phyloP scores from a whole-genome alignment of 176 grass and related monocot species.

The Bothriochloa decipiens region DNA sequence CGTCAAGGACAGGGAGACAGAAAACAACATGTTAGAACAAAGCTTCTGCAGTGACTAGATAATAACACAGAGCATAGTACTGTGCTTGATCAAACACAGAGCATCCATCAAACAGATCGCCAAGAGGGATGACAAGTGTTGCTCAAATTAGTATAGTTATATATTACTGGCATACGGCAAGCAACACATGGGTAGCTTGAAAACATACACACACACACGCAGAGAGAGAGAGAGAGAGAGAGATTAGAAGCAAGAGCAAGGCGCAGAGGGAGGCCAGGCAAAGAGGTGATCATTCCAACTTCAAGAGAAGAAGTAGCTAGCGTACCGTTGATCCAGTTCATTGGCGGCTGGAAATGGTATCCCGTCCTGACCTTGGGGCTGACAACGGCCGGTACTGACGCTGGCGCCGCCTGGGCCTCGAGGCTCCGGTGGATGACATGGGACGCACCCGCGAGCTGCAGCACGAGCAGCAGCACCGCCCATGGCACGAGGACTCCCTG shows the following conservation, averaged over 20 bases:
- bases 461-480: constrained; percentile 29
- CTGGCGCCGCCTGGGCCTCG: neutral
- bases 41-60: constrained; percentile 15
- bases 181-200: no score
- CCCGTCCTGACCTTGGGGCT: constrained; percentile 47
- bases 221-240: neutral
- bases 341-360: constrained; percentile 71
- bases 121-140: no score
- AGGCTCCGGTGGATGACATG: constrained; percentile 46
- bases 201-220: no score
- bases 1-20: constrained; percentile 4
- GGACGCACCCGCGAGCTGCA: constrained; percentile 42
- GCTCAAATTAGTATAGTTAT: no score
- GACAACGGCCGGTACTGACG: constrained; percentile 47
- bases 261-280: neutral
- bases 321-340: constrained; percentile 77
- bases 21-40: constrained; percentile 30
- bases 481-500: constrained; percentile 25
- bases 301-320: neutral
- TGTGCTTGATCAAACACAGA: no score
- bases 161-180: no score
- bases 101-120: no score
- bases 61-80: no score
- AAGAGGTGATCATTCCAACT: neutral
- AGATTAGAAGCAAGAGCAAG: neutral